Percentiles rank a stretch among this genome's conserved stretches.
Evolutionary conservation across 139 green algal species (phyloP).

Genomic region (Tetradesmus lagerheimii): DNA sequence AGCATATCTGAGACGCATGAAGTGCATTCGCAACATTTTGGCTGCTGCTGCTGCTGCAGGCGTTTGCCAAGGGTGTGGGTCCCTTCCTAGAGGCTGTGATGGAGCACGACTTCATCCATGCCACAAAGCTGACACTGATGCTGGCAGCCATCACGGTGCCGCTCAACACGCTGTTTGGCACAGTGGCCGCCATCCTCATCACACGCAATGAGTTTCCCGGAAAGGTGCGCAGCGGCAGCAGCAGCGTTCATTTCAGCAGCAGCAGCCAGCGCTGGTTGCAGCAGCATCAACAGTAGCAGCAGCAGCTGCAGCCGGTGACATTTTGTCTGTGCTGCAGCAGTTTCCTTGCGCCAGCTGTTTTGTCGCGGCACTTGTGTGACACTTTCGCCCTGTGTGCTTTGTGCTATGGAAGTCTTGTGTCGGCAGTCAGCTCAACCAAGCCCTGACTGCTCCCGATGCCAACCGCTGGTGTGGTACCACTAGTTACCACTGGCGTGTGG

Average conservation of each 20-base stretch:
- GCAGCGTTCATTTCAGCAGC: no score
- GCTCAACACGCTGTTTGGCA: constrained; percentile 88
- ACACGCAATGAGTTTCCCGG: constrained; percentile 85
- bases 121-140: constrained; percentile 80
- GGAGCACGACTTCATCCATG: constrained; percentile 89
- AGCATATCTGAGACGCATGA: no score
- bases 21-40: not conserved
- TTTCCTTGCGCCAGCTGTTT: no score
- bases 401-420: no score
- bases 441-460: no score
- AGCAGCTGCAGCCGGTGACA: constrained; percentile 5
- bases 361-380: not conserved
- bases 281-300: no score
- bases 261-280: no score
- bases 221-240: constrained; percentile 65
- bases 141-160: constrained; percentile 82
- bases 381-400: no score
- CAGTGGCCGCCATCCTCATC: constrained; percentile 79
- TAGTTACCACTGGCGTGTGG: not conserved
- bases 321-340: no score
- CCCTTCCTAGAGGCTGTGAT: constrained; percentile 80
- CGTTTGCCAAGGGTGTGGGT: constrained; percentile 79
- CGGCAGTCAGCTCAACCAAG: no score
- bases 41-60: constrained; percentile 58
- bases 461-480: no score